Evolutionary conservation across 2,329 filamentous ascomycete species (phyloP).

Genomic region (Metarhizium robertsii): DNA sequence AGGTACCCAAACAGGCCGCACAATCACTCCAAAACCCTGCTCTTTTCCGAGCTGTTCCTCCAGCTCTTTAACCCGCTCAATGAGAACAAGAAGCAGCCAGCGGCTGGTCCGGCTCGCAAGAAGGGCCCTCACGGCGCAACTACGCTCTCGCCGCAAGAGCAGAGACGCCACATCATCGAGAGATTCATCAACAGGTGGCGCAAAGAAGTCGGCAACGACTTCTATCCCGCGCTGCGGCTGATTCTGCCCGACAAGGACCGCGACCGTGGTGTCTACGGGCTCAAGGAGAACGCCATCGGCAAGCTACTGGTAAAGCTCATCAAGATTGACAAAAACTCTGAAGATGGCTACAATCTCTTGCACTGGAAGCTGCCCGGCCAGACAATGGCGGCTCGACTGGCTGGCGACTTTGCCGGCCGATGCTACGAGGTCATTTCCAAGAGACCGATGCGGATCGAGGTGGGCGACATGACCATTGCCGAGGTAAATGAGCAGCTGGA

Average conservation of each 20-base stretch:
- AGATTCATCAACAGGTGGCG: conserved; percentile 83
- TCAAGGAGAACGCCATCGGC: conserved; percentile 87
- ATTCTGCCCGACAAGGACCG: conserved; percentile 91
- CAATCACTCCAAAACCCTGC: conserved; percentile 70
- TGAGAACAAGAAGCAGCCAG: conserved; percentile 69
- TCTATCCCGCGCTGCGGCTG: conserved; percentile 85
- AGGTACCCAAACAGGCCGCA: conserved; percentile 75
- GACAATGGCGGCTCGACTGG: conserved; percentile 51
- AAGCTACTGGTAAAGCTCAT: conserved; percentile 87
- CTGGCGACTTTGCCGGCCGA: conserved; percentile 85
- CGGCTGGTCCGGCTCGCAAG: conserved; percentile 47
- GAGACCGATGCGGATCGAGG: conserved; percentile 62
- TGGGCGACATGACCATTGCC: conserved; percentile 73
- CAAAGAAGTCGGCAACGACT: conserved; percentile 78
- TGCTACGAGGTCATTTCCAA: conserved; percentile 84
- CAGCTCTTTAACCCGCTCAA: conserved; percentile 72
- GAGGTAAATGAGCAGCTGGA: conserved; percentile 87
- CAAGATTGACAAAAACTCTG: conserved; percentile 83
- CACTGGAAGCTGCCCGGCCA: conserved; percentile 89
- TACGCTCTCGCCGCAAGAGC: conserved; percentile 63
- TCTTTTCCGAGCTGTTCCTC: conserved; percentile 71
- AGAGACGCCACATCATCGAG: conserved; percentile 71
- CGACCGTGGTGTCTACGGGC: conserved; percentile 82
- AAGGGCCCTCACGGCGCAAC: conserved; percentile 48
- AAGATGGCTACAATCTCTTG: conserved; percentile 75